A percentile compares a stretch with the other conserved stretches of the same genome.
Conservation (phyloP, 179 eudicot genomes). For the Heliamphora pulchella region DNA sequence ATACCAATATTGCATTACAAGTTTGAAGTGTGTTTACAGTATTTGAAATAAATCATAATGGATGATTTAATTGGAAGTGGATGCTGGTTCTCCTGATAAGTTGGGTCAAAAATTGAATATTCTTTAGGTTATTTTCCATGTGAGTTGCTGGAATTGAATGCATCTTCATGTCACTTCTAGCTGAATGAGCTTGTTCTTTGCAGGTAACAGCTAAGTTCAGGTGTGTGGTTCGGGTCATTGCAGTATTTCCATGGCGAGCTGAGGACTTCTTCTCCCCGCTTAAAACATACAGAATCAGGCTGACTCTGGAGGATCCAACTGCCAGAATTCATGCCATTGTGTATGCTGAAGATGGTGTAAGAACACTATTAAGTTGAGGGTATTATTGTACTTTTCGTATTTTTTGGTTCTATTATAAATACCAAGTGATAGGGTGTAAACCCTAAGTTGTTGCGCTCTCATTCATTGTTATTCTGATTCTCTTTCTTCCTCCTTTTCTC, state of each 20-base stretch:
- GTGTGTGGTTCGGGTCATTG: conserved; percentile 69
- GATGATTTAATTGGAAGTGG: background rate
- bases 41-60: background rate
- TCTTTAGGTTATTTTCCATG: background rate
- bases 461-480: too few relatives aligned
- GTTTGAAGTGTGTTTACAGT: background rate
- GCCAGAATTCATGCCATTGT: conserved; percentile 74
- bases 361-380: background rate
- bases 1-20: background rate
- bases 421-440: too few relatives aligned
- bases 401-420: too few relatives aligned
- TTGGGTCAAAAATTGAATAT: background rate
- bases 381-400: too few relatives aligned
- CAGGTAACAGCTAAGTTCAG: conserved; percentile 72
- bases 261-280: conserved; percentile 57
- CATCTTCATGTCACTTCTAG: background rate
- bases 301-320: conserved; percentile 88
- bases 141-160: background rate
- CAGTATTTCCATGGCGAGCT: conserved; percentile 49
- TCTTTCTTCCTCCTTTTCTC: too few relatives aligned
- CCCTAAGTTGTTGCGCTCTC: too few relatives aligned
- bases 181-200: background rate
- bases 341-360: conserved; percentile 79
- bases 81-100: background rate
- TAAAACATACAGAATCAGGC: conserved; percentile 51